Evolutionary conservation across 2,329 filamentous ascomycete species (phyloP), one percentile per base, ranked within the genome.

Genomic region (Arthrobotrys conoides): DNA sequence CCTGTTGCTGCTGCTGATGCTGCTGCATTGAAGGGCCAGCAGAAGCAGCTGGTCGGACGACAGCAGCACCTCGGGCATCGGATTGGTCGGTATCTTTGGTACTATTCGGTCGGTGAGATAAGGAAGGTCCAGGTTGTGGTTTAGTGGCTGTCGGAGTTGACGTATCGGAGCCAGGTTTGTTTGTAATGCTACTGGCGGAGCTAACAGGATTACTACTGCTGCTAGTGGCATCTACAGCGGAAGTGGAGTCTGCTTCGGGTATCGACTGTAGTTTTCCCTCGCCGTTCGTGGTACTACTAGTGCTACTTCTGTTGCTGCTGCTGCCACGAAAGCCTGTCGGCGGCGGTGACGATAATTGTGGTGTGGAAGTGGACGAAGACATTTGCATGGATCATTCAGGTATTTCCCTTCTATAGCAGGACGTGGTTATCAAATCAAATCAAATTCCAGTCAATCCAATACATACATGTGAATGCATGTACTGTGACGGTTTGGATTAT

Each of bases 231-330:
- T 49, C 63, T 64, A 49, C 18, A 38, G 44, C 61, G 30, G 49
- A 36, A 38, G 70, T 51, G 70, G 61, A 67, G 70, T 78, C 75
- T 64, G 63, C 48, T 70, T 78, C 75, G 16, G 68, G 75, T 55
- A 78, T 78, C 55, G 68, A 72, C 41, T 70, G 61, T 36, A 78
- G 55, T 30, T 72, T 77, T 59, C 41, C 33, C n/a, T 69, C 71
- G 41, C 12, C 48, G 49, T 22, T 51, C 30, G 36, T 46, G 44
- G n/a, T 24, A 41, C 48, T 51, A 36, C 12, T 49, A 30, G 51
- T 63, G 49, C 64, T 53, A 51, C 72, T 65, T 51, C 72, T 51
- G 20, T 63, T 73, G 48, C 71, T 63, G 48, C 71, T 63, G 22
- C 61, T 64, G 67, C 68, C 48, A 63, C 61, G 63, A 61, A 57